These are phyloP conservation scores for Botrytis elliptica DNA, from an alignment of 2,329 filamentous ascomycete species.

Conservation along the genomic window DNA sequence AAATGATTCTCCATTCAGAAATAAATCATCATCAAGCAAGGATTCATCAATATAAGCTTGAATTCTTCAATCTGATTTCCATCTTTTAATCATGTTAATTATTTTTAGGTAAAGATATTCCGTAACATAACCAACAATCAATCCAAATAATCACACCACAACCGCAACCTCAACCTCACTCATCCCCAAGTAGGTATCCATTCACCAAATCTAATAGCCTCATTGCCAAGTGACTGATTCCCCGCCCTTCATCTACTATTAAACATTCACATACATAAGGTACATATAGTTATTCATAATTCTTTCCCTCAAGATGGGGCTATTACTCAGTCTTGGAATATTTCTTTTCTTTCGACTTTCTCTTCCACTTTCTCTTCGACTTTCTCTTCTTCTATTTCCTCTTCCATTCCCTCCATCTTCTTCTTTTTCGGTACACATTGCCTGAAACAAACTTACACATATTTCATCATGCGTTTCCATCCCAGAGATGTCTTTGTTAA, in stretches of 20 bases:
- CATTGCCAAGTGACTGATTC: conserved; percentile 4
- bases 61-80: background rate
- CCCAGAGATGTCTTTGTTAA: conserved; percentile 25
- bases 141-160: background rate
- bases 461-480: conserved; percentile 28
- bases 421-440: background rate
- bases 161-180: too few relatives aligned
- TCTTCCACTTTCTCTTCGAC: too few relatives aligned
- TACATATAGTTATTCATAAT: background rate
- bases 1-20: background rate
- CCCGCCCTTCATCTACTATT: background rate
- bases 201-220: background rate
- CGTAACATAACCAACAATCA: background rate
- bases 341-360: background rate
- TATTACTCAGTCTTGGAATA: background rate
- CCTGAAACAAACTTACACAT: background rate
- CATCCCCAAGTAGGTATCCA: too few relatives aligned
- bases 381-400: background rate
- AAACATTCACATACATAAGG: background rate
- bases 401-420: background rate
- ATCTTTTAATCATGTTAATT: too few relatives aligned
- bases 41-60: background rate
- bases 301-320: background rate
- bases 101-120: background rate
- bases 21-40: background rate